Base-by-base conservation (phyloP, 2,329 filamentous ascomycete genomes). In the Fusarium hainanense region DNA sequence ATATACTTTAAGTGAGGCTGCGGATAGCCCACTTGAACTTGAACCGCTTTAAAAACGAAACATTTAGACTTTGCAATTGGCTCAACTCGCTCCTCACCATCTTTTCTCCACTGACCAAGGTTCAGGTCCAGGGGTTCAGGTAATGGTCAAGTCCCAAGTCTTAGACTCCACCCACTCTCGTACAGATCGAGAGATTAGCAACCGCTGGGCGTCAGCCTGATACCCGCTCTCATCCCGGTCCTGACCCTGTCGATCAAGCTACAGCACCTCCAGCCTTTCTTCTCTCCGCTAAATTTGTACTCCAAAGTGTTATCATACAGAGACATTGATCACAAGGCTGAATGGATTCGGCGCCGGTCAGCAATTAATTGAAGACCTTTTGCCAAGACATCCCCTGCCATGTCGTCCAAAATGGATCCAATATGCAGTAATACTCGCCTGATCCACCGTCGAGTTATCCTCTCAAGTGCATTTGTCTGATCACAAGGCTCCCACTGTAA, bases 341-440 rank as follows among this genome's bases (percentile, higher is more conserved):
- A 56, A 18, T 28, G 28, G 40, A 49, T 34, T 34, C 27, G 30
- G 13, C 46, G 46, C 49, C 49, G n/a, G 43, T 49, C 50, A 56
- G 28, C 50, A 54, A 44, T 27, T 50, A 16, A n/a, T 46, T 49
- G 9, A 43, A 41, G 28, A 48, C 23, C 41, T 28, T 48, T 51
- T 51, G 55, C 52, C 66, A 59, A 58, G 66, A 41, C 34, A 11
- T 23, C 11, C 42, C 58, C 27, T 46, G 66, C 41, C 43, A 56
- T 56, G 50, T 64, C 48, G 58, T 63, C 37, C 41, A 63, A 40
- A 41, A 42, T 41, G 46, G 46, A 65, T 27, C 46, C 43, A 23
- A 52, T 40, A 56, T 61, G 61, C 62, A 62, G 40, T 30, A 58
- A 20, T 27, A 52, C 47, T 46, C 51, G 52, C 41, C 54, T 66